Evolutionary conservation across 108 stramenopile species (phyloP), one percentile per base, ranked within the genome.

Genomic region (Cyclotella atomus): DNA sequence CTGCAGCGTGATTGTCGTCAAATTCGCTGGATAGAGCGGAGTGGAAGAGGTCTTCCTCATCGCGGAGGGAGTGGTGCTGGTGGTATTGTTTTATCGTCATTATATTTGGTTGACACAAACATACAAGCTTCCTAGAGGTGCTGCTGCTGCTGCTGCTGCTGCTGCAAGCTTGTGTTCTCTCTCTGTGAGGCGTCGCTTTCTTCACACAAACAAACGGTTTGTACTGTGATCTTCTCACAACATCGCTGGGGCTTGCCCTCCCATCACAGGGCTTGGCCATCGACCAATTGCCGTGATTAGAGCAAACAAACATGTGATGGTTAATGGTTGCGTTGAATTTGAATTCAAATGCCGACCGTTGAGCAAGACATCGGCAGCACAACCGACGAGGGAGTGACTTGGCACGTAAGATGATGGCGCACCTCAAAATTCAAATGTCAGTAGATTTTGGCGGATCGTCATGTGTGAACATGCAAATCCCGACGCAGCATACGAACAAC

Each of bases 61-160:
- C 61, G 7, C 38, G 61, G 17, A 62, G 36, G 6, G 61, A 43
- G 30, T 62, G 61, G 4, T 47, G 64, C 21, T 45, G 64, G 15
- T 65, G 64, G 45, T 65, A 65, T 49, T 62, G 38, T 4, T 33
- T 36, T 65, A 49, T 65, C 14, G 64, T 25, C 64, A 65, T 65
- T 27, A 5, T 2, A 53, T 10, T 19, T 23, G 52, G 1, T n/a
- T n/a, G n/a, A n/a, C n/a, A n/a, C n/a, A n/a, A n/a, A n/a, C n/a
- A 23, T 21, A 2, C 2, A 23, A 21, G 21, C 20, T 52, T 23
- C 1, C 2, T 52, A 10, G 1, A 24, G 12, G 20, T 23, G 20
- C 9, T 52, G 3, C 4, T 21, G 52, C 3, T 52, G 4, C 1
- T 52, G n/a, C 1, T 9, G 52, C 24, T 52, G 1, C 9, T 10